Conservation (phyloP, 208 protist species). For the Naegleria gruberi region DNA sequence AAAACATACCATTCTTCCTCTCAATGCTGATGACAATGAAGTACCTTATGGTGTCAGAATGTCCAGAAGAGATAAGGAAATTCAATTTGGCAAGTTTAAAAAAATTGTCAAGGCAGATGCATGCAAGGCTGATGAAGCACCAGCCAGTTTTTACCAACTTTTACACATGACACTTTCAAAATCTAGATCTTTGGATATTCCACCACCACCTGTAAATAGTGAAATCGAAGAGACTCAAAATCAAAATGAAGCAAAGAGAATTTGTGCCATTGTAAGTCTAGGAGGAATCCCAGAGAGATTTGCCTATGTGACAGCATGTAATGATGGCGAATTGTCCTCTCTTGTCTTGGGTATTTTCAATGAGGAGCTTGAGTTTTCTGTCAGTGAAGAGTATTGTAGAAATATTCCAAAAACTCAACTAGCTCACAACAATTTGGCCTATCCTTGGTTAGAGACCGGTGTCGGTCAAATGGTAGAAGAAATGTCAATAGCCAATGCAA, state of each 20-base stretch:
- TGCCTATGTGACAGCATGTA: not conserved
- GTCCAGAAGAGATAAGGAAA: not conserved
- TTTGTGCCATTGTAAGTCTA: conserved; percentile 1
- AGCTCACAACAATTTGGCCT: not conserved
- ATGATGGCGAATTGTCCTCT: not conserved
- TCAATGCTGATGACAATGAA: not conserved
- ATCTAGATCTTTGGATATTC: not conserved
- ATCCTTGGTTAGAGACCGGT: not conserved
- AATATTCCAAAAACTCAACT: not conserved
- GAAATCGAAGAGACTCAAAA: not conserved
- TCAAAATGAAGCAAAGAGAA: not conserved
- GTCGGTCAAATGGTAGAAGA: not conserved
- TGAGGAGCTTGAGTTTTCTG: not conserved
- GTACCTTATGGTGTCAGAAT: not conserved
- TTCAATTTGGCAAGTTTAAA: not conserved
- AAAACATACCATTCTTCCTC: conserved; percentile 4
- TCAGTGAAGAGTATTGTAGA: not conserved
- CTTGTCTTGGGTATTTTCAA: not conserved
- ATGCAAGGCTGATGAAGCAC: not conserved
- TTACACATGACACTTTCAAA: not conserved
- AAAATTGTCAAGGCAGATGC: conserved; percentile 6
- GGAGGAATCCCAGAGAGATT: not conserved
- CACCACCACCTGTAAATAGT: not conserved
- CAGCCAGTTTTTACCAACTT: not conserved
- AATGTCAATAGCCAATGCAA: not conserved